These are phyloP conservation scores for Xylariaceae sp. DNA, from an alignment of 2,329 filamentous ascomycete genomes.

Conservation along the genomic window DNA sequence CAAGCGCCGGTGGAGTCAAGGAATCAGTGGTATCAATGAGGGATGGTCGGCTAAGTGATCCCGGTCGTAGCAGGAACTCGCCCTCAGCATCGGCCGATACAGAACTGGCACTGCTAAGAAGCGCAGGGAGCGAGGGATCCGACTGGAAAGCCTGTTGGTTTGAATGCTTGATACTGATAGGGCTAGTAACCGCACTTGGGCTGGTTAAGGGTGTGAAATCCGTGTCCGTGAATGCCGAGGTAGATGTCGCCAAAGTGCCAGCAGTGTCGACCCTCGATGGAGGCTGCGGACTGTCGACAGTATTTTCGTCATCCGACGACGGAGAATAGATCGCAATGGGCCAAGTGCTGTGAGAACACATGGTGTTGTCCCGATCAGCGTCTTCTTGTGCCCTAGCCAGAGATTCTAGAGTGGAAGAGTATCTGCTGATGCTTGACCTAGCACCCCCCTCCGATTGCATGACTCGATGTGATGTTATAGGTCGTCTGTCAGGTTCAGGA, in stretches of 20 bases:
- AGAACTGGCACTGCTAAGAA: slow-evolving; percentile 60
- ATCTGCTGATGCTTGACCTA: slow-evolving; percentile 34
- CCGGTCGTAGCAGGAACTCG: slow-evolving; percentile 51
- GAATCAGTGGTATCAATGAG: slow-evolving; percentile 50
- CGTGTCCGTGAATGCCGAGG: slow-evolving; percentile 46
- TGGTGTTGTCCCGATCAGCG: slow-evolving; percentile 26
- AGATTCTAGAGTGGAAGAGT: slow-evolving; percentile 38
- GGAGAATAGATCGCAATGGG: slow-evolving; percentile 26
- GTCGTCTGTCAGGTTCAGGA: slow-evolving; percentile 40
- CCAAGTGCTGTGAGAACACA: slow-evolving; percentile 14
- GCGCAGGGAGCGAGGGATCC: slow-evolving; percentile 58
- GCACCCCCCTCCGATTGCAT: slow-evolving; percentile 36
- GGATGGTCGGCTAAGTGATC: slow-evolving; percentile 40
- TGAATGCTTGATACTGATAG: slow-evolving; percentile 38
- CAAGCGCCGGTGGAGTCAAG: slow-evolving; percentile 48
- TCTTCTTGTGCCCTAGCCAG: slow-evolving; percentile 36
- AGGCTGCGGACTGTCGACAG: slow-evolving; percentile 28
- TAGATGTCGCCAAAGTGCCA: slow-evolving; percentile 46
- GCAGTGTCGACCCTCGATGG: slow-evolving; percentile 39
- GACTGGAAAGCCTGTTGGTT: slow-evolving; percentile 50
- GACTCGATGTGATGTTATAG: slow-evolving; percentile 44
- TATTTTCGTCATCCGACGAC: slow-evolving; percentile 42
- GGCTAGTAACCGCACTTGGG: slow-evolving; percentile 49
- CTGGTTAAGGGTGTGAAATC: slow-evolving; percentile 50
- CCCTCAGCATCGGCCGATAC: slow-evolving; percentile 58